Conservation (phyloP, 225 moss, liverwort and hornwort species). For the Straminergon stramineum region DNA sequence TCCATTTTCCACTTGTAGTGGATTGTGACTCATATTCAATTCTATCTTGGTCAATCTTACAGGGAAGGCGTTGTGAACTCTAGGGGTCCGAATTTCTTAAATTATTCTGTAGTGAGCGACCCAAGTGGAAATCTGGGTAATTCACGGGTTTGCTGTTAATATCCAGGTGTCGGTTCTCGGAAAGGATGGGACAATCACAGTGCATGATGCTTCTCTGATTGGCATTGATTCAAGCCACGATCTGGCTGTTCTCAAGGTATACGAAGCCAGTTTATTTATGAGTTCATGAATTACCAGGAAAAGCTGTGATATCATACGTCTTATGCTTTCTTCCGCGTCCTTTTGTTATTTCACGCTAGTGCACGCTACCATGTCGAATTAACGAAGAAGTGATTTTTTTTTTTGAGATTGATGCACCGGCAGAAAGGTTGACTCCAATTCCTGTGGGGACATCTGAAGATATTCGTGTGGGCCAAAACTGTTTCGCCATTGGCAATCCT, state of each 20-base stretch:
- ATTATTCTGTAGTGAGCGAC: background rate
- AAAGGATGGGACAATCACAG: conserved; percentile 30
- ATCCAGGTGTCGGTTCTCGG: conserved; percentile 52
- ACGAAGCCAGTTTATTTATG: background rate
- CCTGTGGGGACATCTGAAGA: conserved; percentile 53
- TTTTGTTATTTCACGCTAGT: background rate
- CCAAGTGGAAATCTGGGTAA: background rate
- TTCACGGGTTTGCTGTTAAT: background rate
- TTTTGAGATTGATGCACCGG: conserved; percentile 38
- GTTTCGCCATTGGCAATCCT: conserved; percentile 63
- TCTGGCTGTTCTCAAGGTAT: conserved; percentile 63
- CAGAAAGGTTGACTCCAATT: conserved; percentile 31
- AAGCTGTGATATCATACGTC: background rate
- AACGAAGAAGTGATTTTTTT: background rate
- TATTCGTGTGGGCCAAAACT: conserved; percentile 57
- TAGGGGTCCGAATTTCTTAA: background rate
- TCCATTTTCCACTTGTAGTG: background rate
- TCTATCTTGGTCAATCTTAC: background rate
- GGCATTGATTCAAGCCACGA: conserved; percentile 53
- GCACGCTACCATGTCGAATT: background rate
- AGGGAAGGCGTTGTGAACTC: background rate
- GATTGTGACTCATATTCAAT: background rate
- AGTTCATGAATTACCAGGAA: background rate
- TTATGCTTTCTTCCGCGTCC: background rate
- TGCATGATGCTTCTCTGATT: conserved; percentile 36